Base-by-base conservation (phyloP, 345 rosid species). In the Linum tenue region DNA sequence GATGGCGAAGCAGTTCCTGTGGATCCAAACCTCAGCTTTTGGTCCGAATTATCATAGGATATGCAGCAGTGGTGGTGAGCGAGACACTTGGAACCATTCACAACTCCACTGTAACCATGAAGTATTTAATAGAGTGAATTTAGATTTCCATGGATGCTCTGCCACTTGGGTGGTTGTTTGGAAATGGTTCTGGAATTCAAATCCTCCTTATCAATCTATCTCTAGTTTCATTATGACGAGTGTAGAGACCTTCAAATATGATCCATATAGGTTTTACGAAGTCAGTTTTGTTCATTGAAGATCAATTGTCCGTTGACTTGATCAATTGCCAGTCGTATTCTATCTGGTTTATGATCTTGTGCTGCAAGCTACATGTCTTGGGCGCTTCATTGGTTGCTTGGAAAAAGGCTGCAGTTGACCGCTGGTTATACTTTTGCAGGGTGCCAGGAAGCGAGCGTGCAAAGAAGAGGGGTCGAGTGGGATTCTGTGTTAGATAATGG, bases 371-470 rank as follows among this genome's bases (percentile, higher is more conserved):
- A 22, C 31, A 22, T 22, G 31, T 22, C 31, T 22, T 22, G 31
- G 31, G 31, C 31, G 51, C 12, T 44, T 41, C 44, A 41, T 41
- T 41, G 44, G 44, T 41, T 4, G 6, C 61, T 4, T 14, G 41
- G 4, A 4, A 39, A 37, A 7, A 22, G 31, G 31, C 31, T 22
- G 31, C 31, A 22, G 31, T 39, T 55, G 59, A 40, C 65, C 39
- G 16, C 3, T 56, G 48, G 56, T 44, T 37, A 36, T 44, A 66
- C 31, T 42, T 59, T 64, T 69, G 58, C 75, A 82, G 89, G 73
- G 65, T 75, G 75, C 60, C 62, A 72, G 70, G 76, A 71, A 69
- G 80, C 67, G 67, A 70, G 67, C 67, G 71, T 71, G 70, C 74
- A 59, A 59, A 75, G 68, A 72, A 67, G 63, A 40, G 39, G 55